These are phyloP conservation scores for Scenedesmus sp. DNA, from an alignment of 163 green algal species.

Conservation along the genomic window DNA sequence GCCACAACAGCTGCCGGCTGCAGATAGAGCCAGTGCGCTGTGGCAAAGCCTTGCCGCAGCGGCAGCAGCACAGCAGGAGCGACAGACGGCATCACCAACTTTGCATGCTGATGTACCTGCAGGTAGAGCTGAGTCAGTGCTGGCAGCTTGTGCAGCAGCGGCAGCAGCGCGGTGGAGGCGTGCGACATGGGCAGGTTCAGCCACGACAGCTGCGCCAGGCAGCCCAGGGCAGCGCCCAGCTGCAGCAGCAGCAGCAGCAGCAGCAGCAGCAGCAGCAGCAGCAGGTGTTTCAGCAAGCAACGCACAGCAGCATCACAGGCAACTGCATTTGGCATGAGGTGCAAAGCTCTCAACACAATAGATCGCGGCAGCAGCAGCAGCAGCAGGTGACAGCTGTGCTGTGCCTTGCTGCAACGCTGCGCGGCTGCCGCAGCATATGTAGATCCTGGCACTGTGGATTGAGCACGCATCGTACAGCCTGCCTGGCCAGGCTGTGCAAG, in stretches of 20 bases:
- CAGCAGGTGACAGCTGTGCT: not conserved
- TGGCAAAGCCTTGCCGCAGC: too few relatives aligned
- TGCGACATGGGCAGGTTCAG: constrained; percentile 37
- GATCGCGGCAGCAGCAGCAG: not conserved
- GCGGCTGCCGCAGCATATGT: not conserved
- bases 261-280: not conserved
- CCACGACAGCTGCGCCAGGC: constrained; percentile 15
- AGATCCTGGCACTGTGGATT: too few relatives aligned
- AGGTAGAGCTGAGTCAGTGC: constrained; percentile 40
- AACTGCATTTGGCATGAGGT: not conserved
- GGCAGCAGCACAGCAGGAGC: not conserved
- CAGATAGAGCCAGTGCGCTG: too few relatives aligned
- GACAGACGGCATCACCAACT: not conserved
- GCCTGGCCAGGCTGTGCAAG: too few relatives aligned
- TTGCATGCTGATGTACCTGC: too few relatives aligned
- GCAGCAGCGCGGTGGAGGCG: not conserved
- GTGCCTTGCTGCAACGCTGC: not conserved
- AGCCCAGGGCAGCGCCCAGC: not conserved
- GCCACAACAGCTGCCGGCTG: too few relatives aligned
- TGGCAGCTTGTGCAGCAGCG: not conserved
- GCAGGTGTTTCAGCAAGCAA: not conserved
- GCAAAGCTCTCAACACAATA: not conserved
- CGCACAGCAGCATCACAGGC: not conserved
- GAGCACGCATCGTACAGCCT: too few relatives aligned
- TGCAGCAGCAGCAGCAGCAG: not conserved